phyloP scores from a whole-genome alignment of 2,329 filamentous ascomycete species.

The Colletotrichum sp. region DNA sequence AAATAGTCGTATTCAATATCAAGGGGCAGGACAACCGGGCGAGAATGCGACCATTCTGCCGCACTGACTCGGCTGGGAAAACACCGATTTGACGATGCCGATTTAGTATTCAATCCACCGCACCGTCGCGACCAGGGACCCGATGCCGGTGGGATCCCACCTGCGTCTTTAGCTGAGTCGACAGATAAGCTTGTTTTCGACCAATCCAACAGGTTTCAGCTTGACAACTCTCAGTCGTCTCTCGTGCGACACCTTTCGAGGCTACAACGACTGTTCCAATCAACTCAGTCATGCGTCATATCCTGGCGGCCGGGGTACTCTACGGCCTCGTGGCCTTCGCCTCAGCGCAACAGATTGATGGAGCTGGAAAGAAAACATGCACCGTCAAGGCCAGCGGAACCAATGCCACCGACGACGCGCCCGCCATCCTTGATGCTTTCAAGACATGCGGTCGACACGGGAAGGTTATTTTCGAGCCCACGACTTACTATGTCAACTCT shows the following conservation, averaged over 20 bases:
- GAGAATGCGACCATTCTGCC: neutral
- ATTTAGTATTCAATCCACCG: neutral
- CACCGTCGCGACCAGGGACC: neutral
- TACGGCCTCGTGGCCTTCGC: neutral
- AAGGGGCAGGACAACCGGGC: neutral
- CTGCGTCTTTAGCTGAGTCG: neutral
- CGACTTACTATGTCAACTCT: slow-evolving; percentile 34
- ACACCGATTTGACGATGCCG: slow-evolving; percentile 9
- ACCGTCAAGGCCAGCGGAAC: slow-evolving; percentile 27
- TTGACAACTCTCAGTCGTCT: neutral
- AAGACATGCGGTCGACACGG: slow-evolving; percentile 30
- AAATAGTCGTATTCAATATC: neutral
- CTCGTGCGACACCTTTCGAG: neutral
- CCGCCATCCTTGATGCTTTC: slow-evolving; percentile 34
- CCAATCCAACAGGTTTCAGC: neutral
- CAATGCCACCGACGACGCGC: slow-evolving; percentile 33
- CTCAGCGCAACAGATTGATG: neutral
- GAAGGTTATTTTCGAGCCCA: slow-evolving; percentile 34
- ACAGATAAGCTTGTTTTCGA: neutral
- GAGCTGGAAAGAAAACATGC: slow-evolving; percentile 23
- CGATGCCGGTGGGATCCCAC: neutral
- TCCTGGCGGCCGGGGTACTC: neutral
- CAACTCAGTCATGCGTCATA: neutral
- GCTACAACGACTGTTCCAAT: neutral
- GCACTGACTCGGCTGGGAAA: neutral